A percentile compares a stretch with the other conserved stretches of the same genome.
Conservation (phyloP, 345 rosid species). For the Eucalyptus victrix region DNA sequence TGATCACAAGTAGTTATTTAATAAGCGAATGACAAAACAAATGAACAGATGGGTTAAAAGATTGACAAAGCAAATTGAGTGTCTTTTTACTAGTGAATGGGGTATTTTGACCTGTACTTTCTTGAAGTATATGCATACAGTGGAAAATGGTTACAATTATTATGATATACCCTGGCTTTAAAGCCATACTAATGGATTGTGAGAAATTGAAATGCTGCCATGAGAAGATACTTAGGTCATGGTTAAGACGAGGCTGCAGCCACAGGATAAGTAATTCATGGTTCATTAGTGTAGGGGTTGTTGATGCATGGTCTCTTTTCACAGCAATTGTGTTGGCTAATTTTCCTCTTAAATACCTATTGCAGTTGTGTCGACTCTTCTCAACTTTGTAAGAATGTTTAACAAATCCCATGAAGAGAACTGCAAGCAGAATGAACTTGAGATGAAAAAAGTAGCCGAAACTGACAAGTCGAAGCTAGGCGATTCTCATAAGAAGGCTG, state of each 20-base stretch:
- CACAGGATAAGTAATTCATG: neutral
- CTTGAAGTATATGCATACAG: neutral
- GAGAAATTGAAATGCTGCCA: neutral
- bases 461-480: slow-evolving; percentile 24
- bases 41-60: neutral
- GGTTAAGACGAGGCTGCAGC: neutral
- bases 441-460: slow-evolving; percentile 50
- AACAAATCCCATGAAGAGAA: slow-evolving; percentile 75
- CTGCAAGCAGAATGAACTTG: slow-evolving; percentile 59
- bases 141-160: neutral
- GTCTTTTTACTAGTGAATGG: neutral
- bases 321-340: neutral
- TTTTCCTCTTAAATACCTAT: neutral
- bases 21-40: neutral
- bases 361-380: slow-evolving; percentile 69
- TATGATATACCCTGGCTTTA: neutral
- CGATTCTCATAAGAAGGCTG: slow-evolving; percentile 21
- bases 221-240: neutral
- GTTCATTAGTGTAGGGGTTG: neutral
- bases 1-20: neutral
- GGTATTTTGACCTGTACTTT: neutral
- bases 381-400: slow-evolving; percentile 71
- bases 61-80: neutral
- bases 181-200: neutral
- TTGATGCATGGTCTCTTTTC: neutral